phyloP scores from a whole-genome alignment of 1,284 basidiomycete species.

The Erythrobasidium hasegawianum region DNA sequence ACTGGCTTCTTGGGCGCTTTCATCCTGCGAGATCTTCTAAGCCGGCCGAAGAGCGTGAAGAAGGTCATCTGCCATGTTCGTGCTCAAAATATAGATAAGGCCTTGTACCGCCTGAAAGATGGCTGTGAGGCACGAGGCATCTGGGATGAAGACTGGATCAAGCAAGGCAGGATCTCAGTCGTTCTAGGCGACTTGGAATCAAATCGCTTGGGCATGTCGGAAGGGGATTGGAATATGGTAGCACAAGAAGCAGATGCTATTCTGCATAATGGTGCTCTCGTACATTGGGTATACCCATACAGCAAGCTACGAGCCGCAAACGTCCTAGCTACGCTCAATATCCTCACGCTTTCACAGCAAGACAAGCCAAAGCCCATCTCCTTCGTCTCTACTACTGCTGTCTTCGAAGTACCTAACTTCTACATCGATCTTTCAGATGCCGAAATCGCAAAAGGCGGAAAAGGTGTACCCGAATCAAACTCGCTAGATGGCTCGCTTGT shows the following conservation, averaged over 20 bases:
- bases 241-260: constrained; percentile 75
- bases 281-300: constrained; percentile 99
- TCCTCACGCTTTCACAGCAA: constrained; percentile 60
- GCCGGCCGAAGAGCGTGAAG: constrained; percentile 59
- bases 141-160: constrained; percentile 85
- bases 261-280: constrained; percentile 93
- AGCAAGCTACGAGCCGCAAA: constrained; percentile 87
- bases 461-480: constrained; percentile 81
- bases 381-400: constrained; percentile 92
- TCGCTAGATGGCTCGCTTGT: constrained; percentile 80
- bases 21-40: constrained; percentile 75
- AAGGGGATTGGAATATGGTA: constrained; percentile 64
- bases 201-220: constrained; percentile 69
- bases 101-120: constrained; percentile 67
- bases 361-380: constrained; percentile 69
- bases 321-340: constrained; percentile 81
- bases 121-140: constrained; percentile 78
- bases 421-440: constrained; percentile 84
- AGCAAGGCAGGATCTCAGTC: constrained; percentile 66
- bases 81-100: constrained; percentile 63
- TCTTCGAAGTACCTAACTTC: constrained; percentile 74
- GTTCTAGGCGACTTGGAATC: constrained; percentile 85
- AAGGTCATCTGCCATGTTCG: constrained; percentile 92
- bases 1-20: constrained; percentile 97
- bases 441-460: constrained; percentile 53